Evolutionary conservation across 2,329 filamentous ascomycete species (phyloP).

Genomic region (Pseudopithomyces maydicus): DNA sequence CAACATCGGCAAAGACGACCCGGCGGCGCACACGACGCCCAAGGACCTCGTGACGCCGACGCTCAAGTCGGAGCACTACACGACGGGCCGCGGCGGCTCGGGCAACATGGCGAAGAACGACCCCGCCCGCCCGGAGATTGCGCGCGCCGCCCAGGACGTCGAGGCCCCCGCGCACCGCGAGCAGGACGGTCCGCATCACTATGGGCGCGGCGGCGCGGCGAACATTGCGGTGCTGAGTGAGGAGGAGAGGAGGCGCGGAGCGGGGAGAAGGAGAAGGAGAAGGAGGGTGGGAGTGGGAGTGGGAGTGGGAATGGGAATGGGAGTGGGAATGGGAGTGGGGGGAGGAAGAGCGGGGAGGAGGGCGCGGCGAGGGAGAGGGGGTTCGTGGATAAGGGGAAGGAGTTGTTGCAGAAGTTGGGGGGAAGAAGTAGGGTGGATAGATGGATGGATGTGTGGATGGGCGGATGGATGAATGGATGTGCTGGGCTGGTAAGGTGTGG

Average conservation of each 20-base stretch:
- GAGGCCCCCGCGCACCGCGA: conserved; percentile 59
- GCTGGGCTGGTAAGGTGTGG: no score
- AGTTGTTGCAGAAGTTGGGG: conserved; percentile 50
- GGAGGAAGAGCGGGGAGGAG: conserved; percentile 40
- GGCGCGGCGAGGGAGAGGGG: conserved; percentile 40
- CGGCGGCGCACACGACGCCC: conserved; percentile 37
- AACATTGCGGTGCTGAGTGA: conserved; percentile 64
- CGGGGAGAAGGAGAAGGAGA: no score
- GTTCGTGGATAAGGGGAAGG: conserved; percentile 60
- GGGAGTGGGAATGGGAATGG: no score
- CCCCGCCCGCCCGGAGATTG: conserved; percentile 66
- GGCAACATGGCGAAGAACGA: conserved; percentile 88
- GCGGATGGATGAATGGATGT: no score
- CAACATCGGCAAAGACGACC: conserved; percentile 53
- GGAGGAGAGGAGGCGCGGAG: conserved; percentile 47
- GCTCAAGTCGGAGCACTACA: conserved; percentile 82
- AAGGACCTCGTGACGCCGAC: conserved; percentile 79
- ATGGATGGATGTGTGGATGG: no score
- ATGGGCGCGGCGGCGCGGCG: conserved; percentile 76
- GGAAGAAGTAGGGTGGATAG: conserved; percentile 41
- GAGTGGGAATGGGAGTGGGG: no score
- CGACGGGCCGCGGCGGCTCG: conserved; percentile 84
- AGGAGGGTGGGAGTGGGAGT: no score
- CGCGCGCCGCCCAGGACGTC: conserved; percentile 83
- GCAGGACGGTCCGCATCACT: conserved; percentile 65